Evolutionary conservation across 306 rosid species (phyloP), one percentile per base, ranked within the genome.

Genomic region (Astragalus glycyphyllos): DNA sequence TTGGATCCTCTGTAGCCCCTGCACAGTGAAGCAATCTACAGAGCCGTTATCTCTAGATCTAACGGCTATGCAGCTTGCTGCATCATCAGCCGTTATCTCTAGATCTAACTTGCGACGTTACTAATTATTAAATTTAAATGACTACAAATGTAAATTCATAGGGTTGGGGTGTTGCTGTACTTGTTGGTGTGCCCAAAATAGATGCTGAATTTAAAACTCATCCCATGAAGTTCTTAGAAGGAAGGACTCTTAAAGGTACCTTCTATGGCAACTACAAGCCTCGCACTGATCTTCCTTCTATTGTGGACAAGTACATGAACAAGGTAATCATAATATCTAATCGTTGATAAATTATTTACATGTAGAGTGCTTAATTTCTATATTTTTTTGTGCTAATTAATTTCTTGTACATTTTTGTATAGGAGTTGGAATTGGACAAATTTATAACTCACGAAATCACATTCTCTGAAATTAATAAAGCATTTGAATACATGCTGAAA

Each of bases 141-240:
- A 26, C 31, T 26, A 26, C 1, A 26, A 26, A 26, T 26, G 31
- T 26, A 26, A 26, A 26, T 26, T 35, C 2, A 38, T 81, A 92
- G 98, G 98, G 98, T 11, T 92, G 98, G 98, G 98, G 96, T 35
- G 88, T 88, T 68, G 98, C 96, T 20, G 98, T 92, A 6, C 92
- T 92, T 1, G 98, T 92, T 34, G 98, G 98, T 15, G 96, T 92
- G 45, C 96, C 96, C 35, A 92, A 4, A 73, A 92, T 85, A 81
- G 96, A 92, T 38, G 96, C 88, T 70, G 88, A 87, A 26, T 92
- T 92, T 85, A 86, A 84, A 69, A 92, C 98, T 64, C 86, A 88
- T 73, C 96, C 95, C 10, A 0, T 89, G 78, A 90, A 92, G 58
- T 72, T 92, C 62, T 68, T 92, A 81, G 80, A 82, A 20, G 98